Evolutionary conservation across 1,284 basidiomycete species (phyloP).

Genomic region (Tylopilus sp.): DNA sequence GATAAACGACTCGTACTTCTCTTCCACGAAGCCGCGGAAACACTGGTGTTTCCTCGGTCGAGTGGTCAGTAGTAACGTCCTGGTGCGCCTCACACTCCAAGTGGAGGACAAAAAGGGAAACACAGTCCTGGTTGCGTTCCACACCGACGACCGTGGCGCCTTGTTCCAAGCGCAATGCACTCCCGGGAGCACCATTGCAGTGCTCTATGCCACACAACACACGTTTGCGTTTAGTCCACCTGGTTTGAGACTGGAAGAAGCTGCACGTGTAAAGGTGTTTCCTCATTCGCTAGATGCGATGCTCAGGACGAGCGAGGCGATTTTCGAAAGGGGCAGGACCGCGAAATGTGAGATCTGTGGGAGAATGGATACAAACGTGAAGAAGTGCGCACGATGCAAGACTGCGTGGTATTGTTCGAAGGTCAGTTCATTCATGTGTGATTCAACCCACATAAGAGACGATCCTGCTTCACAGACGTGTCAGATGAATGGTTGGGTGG

Average conservation of each 20-base stretch:
- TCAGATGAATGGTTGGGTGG: conserved; percentile 23
- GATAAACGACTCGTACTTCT: conserved; percentile 17
- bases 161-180: conserved; percentile 22
- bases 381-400: conserved; percentile 30
- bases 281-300: conserved; percentile 29
- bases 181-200: conserved; percentile 31
- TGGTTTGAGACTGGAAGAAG: conserved; percentile 28
- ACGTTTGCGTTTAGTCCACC: conserved; percentile 31
- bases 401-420: conserved; percentile 31
- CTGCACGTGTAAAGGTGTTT: conserved; percentile 26
- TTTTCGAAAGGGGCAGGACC: conserved; percentile 22
- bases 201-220: conserved; percentile 32
- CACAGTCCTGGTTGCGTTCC: conserved; percentile 28
- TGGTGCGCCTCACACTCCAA: conserved; percentile 27
- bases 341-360: conserved; percentile 25
- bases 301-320: conserved; percentile 22
- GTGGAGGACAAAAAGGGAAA: conserved; percentile 31
- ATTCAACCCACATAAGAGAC: conserved; percentile 7
- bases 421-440: conserved; percentile 12
- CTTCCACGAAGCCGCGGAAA: conserved; percentile 25
- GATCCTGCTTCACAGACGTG: conserved; percentile 17
- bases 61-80: conserved; percentile 21
- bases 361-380: conserved; percentile 19
- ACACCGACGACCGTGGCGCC: conserved; percentile 32
- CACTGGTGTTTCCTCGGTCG: conserved; percentile 33